Base-by-base conservation (phyloP, 306 rosid species). In the Castanea crenata region DNA sequence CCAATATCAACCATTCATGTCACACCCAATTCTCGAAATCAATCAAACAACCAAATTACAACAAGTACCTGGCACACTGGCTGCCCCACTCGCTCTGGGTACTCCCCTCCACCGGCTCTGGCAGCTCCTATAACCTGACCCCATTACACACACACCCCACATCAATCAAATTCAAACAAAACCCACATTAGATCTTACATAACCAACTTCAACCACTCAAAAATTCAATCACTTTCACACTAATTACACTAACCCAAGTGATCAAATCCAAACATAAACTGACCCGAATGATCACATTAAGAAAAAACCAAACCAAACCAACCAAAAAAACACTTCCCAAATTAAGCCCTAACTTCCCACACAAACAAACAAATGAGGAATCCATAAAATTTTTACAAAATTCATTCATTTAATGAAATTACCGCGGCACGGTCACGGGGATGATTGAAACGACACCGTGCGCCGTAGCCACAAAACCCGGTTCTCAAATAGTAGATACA, bases 381-480 rank as follows among this genome's bases (percentile, higher is more conserved):
- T 75, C 1, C 32, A 82, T 5, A 77, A 2, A 49, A 49, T 1
- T 49, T 49, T 49, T 2, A 10, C 5, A 49, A 49, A 49, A 49
- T 21, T 21, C 21, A 49, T 49, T 49, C 3, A 3, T 49, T 49
- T 49, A 10, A 49, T 49, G 15, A 75, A 73, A 49, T 89, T 90
- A 96, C 99, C 90, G 85, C 80, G 75, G 75, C 80, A 79, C 97
- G 96, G 86, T 93, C 92, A 80, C 90, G 97, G 38, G 99, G 99
- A 87, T 96, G 99, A 78, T 96, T 96, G 87, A 87, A 96, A 86
- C 99, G 97, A 86, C 99, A 96, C 68, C 99, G 85, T 0, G 93
- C 49, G 86, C 98, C 99, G 70, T 89, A 96, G 58, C 97, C 99
- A 84, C 99, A 96, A 83, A 74, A 78, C 29, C 99, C 99, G 10